phyloP scores from a whole-genome alignment of 345 rosid genomes.

The Citrus inodora region DNA sequence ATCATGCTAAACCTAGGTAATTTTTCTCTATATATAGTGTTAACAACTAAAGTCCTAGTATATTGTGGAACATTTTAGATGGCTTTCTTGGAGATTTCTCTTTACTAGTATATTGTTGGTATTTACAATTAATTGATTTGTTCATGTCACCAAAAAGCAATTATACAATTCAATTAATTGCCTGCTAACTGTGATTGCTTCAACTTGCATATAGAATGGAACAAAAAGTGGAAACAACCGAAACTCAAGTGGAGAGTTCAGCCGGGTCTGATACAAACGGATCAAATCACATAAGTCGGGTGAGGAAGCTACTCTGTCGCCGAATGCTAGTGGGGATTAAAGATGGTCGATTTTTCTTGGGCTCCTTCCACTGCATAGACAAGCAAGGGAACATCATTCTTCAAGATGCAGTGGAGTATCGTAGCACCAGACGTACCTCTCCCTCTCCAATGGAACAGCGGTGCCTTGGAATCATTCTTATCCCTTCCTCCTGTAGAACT shows the following conservation, averaged over 20 bases:
- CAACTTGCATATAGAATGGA: conserved; percentile 20
- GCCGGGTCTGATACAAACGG: conserved; percentile 24
- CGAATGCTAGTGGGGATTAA: conserved; percentile 77
- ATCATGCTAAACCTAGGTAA: neutral
- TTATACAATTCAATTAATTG: neutral
- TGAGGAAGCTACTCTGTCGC: conserved; percentile 61
- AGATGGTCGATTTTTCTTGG: conserved; percentile 89
- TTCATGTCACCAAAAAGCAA: neutral
- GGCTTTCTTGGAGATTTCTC: neutral
- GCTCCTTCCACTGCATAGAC: conserved; percentile 85
- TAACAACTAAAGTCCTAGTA: neutral
- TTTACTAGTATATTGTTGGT: neutral
- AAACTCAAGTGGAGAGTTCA: conserved; percentile 21
- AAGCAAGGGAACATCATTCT: conserved; percentile 91
- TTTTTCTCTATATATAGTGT: neutral
- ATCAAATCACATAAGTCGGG: conserved; percentile 38
- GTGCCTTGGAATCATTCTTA: conserved; percentile 79
- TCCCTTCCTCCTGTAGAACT: conserved; percentile 59
- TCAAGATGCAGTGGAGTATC: conserved; percentile 84
- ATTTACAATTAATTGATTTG: neutral
- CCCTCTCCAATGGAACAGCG: conserved; percentile 85
- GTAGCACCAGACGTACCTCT: conserved; percentile 66
- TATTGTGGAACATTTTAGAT: neutral
- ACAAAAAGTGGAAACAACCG: conserved; percentile 16
- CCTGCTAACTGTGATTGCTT: neutral